phyloP scores from a whole-genome alignment of 164 flowering plant genomes.

The Sextonia rubra region DNA sequence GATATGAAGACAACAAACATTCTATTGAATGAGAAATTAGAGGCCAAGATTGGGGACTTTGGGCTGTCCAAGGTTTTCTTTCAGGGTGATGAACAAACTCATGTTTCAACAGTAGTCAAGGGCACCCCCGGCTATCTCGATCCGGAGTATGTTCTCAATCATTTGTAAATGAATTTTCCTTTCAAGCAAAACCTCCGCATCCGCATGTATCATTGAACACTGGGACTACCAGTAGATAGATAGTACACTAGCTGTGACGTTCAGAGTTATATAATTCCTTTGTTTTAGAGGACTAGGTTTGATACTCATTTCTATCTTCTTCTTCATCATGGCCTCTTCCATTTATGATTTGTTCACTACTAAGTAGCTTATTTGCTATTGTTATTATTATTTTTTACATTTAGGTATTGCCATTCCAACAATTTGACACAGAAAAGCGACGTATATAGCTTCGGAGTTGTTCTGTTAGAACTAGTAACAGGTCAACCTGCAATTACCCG shows the following conservation, averaged over 20 bases:
- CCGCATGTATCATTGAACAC: too few species aligned
- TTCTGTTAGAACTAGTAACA: conserved; percentile 44
- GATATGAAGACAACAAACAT: conserved; percentile 51
- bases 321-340: too few species aligned
- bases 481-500: conserved; percentile 24
- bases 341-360: too few species aligned
- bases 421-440: conserved; percentile 48
- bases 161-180: too few species aligned
- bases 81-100: conserved; percentile 19
- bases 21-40: conserved; percentile 30
- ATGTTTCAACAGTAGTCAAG: conserved; percentile 26
- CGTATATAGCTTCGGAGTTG: conserved; percentile 51
- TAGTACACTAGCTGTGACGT: too few species aligned
- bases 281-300: too few species aligned
- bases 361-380: too few species aligned
- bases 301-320: too few species aligned
- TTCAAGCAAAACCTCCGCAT: too few species aligned
- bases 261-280: too few species aligned
- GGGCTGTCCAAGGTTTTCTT: conserved; percentile 37
- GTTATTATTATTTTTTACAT: background rate
- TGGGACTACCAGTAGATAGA: too few species aligned
- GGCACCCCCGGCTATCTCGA: conserved; percentile 59
- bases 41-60: conserved; percentile 52
- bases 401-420: conserved; percentile 25
- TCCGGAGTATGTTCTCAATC: conserved; percentile 46